Evolutionary conservation across 768 basidiomycete genomes (phyloP).

Genomic region (Dioszegia hungarica): DNA sequence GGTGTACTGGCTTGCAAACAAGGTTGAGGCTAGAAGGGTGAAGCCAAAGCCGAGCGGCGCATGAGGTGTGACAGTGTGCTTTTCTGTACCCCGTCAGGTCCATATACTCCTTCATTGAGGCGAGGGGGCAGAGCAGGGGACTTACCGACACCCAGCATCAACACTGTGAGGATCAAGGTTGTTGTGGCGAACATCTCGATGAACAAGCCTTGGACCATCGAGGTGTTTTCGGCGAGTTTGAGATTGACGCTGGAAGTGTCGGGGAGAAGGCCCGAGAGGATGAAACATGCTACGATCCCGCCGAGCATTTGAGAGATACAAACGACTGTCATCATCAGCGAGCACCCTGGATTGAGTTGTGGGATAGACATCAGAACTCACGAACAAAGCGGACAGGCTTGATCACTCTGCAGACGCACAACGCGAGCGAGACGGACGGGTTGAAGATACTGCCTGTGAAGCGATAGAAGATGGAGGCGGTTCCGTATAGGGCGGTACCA

Average conservation of each 20-base stretch:
- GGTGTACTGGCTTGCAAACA: conserved; percentile 39
- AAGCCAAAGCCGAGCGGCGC: conserved; percentile 45
- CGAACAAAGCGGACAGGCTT: conserved; percentile 40
- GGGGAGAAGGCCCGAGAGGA: conserved; percentile 40
- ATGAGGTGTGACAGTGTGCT: conserved; percentile 34
- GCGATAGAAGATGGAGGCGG: conserved; percentile 43
- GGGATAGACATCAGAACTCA: conserved; percentile 9
- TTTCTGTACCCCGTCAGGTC: conserved; percentile 17
- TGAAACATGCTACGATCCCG: conserved; percentile 32
- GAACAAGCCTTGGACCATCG: conserved; percentile 37
- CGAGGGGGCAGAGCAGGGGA: not conserved
- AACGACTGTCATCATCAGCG: conserved; percentile 15
- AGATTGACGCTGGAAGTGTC: conserved; percentile 25
- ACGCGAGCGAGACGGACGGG: conserved; percentile 40
- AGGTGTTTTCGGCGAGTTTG: conserved; percentile 29
- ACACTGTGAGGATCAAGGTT: conserved; percentile 37
- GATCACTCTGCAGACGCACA: conserved; percentile 39
- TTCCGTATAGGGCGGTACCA: conserved; percentile 39
- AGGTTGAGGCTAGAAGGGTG: conserved; percentile 36
- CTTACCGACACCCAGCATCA: conserved; percentile 46
- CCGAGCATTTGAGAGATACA: conserved; percentile 36
- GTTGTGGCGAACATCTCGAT: conserved; percentile 47
- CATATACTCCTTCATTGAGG: not conserved
- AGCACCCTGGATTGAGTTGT: not conserved
- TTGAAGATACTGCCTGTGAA: conserved; percentile 46